These are phyloP conservation scores for Psilocybe azurescens DNA, from an alignment of 768 basidiomycete genomes.

Conservation along the genomic window DNA sequence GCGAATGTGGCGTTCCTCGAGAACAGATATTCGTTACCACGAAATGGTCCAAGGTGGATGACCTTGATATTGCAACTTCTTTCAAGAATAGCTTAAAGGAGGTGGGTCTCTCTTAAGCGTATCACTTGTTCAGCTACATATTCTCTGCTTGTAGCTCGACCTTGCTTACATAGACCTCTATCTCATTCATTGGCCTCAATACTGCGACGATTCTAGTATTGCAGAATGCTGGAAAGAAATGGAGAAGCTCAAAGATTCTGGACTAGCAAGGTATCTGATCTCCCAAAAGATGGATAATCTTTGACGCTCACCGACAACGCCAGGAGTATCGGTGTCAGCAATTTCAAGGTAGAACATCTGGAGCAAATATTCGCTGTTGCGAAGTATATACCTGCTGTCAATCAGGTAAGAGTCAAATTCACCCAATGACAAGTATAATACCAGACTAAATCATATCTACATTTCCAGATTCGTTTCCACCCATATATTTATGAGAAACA, in stretches of 20 bases:
- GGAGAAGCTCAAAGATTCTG: conserved; percentile 58
- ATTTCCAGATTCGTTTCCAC: conserved; percentile 68
- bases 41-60: conserved; percentile 58
- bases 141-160: conserved; percentile 68
- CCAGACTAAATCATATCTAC: no score
- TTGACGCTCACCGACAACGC: not conserved
- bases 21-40: conserved; percentile 67
- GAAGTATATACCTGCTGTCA: conserved; percentile 65
- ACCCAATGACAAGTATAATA: not conserved
- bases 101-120: conserved; percentile 35
- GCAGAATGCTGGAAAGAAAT: conserved; percentile 66
- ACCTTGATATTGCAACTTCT: conserved; percentile 56
- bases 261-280: conserved; percentile 46
- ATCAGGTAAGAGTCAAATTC: conserved; percentile 54
- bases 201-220: conserved; percentile 51
- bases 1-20: conserved; percentile 58
- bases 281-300: no score
- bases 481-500: conserved; percentile 66
- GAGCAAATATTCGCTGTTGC: conserved; percentile 56
- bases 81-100: conserved; percentile 60
- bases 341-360: conserved; percentile 63
- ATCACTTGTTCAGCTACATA: no score
- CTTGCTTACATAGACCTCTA: conserved; percentile 72
- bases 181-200: conserved; percentile 62
- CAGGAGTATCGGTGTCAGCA: conserved; percentile 72